Percentiles rank a stretch among this genome's conserved stretches.
Evolutionary conservation across 2,329 filamentous ascomycete genomes (phyloP).

Genomic region (Neurospora sp.): DNA sequence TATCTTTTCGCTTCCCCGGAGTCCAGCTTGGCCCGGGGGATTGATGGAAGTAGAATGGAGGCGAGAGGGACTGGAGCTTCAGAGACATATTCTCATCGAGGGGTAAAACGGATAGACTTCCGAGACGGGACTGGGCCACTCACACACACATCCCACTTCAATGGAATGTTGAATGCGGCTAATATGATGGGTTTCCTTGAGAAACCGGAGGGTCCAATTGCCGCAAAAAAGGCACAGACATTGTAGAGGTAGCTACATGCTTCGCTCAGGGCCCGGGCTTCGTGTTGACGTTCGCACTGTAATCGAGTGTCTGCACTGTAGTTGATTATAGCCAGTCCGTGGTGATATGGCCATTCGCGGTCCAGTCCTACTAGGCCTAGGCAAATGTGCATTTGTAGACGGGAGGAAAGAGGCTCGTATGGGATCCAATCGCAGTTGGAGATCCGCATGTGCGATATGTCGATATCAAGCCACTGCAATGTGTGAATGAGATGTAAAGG

Average conservation of each 20-base stretch:
- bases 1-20: not conserved
- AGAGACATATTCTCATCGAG: not conserved
- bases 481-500: not conserved
- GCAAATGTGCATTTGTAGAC: not conserved
- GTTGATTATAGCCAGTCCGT: not conserved
- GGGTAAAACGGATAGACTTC: not conserved
- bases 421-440: not conserved
- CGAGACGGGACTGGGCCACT: not conserved
- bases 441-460: not conserved
- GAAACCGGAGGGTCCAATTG: not conserved
- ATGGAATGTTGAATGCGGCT: not conserved
- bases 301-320: not conserved
- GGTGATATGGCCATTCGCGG: not conserved
- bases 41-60: no score
- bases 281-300: not conserved
- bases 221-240: not conserved
- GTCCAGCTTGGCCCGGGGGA: not conserved
- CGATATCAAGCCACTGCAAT: not conserved
- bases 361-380: not conserved
- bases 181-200: not conserved
- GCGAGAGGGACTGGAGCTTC: not conserved
- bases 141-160: not conserved
- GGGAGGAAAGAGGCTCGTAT: not conserved
- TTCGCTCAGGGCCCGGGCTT: not conserved
- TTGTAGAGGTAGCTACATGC: not conserved